Evolutionary conservation across 768 basidiomycete species (phyloP).

Genomic region (Hygrophoropsis aurantiaca): DNA sequence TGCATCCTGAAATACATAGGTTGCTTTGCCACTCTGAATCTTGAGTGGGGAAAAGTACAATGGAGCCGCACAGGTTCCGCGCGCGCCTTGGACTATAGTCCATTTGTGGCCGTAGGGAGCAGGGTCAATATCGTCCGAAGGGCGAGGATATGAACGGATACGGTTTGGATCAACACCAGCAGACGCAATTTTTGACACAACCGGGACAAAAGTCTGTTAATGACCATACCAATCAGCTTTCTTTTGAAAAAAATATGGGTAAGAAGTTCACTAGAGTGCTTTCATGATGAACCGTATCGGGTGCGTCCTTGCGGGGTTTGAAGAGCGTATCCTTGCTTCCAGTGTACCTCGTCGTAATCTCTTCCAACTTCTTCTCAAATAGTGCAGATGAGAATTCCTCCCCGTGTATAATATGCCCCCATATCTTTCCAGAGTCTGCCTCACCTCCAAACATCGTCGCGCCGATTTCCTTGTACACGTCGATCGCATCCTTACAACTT

Average conservation of each 20-base stretch:
- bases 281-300: no score
- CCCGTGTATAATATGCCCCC: neutral
- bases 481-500: constrained; percentile 1
- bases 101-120: neutral
- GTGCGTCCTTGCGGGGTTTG: no score
- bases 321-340: no score
- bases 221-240: no score
- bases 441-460: neutral
- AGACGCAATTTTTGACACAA: neutral
- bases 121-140: neutral
- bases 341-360: no score
- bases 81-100: neutral
- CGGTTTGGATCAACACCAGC: neutral
- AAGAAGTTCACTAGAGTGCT: no score
- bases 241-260: no score
- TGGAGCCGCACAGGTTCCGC: neutral
- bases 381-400: no score
- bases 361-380: no score
- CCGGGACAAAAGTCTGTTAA: neutral
- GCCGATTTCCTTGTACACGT: neutral
- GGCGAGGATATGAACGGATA: neutral
- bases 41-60: constrained; percentile 1
- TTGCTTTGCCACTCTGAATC: neutral
- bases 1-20: neutral
- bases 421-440: constrained; percentile 1